Conservation (phyloP, 2,329 filamentous ascomycete species). For the Thermoascus crustaceus region DNA sequence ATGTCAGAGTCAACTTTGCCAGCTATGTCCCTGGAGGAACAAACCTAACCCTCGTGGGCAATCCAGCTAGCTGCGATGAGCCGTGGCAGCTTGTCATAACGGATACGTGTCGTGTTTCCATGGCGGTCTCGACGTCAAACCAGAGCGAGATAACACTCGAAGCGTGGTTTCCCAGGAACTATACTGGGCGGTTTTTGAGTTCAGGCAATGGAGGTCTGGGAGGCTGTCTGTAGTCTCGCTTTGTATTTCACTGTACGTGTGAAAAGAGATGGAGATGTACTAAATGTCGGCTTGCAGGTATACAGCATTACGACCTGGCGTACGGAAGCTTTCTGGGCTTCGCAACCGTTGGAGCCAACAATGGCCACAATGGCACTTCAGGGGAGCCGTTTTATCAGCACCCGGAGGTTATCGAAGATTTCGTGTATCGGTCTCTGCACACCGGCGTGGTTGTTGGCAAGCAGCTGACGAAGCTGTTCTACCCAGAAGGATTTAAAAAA, state of each 20-base stretch:
- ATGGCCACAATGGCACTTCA: slow-evolving; percentile 36
- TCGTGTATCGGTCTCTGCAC: slow-evolving; percentile 20
- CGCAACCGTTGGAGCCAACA: slow-evolving; percentile 35
- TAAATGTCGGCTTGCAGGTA: slow-evolving; percentile 16
- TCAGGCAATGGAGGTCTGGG: slow-evolving; percentile 41
- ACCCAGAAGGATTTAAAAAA: slow-evolving; percentile 12
- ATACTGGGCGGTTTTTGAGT: slow-evolving; percentile 40
- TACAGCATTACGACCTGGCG: slow-evolving; percentile 29
- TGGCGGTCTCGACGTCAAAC: slow-evolving; percentile 35
- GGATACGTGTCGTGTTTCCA: slow-evolving; percentile 33
- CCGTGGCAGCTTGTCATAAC: neutral
- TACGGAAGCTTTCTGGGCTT: slow-evolving; percentile 33
- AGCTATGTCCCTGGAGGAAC: slow-evolving; percentile 2
- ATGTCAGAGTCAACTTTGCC: slow-evolving; percentile 4
- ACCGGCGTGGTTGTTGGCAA: slow-evolving; percentile 5
- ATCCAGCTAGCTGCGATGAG: neutral
- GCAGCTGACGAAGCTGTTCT: slow-evolving; percentile 32
- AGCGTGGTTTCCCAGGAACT: slow-evolving; percentile 41
- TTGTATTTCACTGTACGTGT: too few species aligned
- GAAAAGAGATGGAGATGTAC: neutral
- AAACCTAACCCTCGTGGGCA: slow-evolving; percentile 1
- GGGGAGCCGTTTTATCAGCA: slow-evolving; percentile 35
- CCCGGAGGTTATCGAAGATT: slow-evolving; percentile 34
- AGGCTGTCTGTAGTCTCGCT: slow-evolving; percentile 17
- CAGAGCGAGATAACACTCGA: slow-evolving; percentile 41